A percentile compares a stretch with the other conserved stretches of the same genome.
Conservation (phyloP, 2,329 filamentous ascomycete genomes). For the Metarhizium brunneum region DNA sequence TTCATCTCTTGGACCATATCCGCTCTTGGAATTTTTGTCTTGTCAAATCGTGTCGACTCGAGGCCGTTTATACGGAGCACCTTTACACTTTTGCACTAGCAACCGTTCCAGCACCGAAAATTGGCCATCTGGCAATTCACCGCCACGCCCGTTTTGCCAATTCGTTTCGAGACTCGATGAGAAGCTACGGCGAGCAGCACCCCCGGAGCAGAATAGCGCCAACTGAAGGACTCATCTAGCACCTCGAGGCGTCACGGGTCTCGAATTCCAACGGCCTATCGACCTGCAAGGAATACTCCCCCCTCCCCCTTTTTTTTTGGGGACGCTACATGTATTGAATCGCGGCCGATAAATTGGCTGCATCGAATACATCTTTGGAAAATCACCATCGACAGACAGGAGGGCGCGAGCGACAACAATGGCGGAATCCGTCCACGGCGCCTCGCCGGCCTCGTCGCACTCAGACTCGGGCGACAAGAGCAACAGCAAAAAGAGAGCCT, state of each 20-base stretch:
- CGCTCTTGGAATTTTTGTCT: too few species aligned
- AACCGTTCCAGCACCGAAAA: too few species aligned
- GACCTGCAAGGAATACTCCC: background rate
- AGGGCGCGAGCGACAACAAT: conserved; percentile 1
- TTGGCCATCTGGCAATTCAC: too few species aligned
- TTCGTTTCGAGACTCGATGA: conserved; percentile 1
- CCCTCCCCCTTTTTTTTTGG: too few species aligned
- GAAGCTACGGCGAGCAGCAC: background rate
- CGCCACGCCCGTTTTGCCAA: too few species aligned
- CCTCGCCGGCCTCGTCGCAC: conserved; percentile 20
- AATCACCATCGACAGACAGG: background rate
- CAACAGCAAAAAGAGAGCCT: conserved; percentile 21
- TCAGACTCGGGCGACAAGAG: conserved; percentile 16
- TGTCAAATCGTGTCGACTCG: too few species aligned
- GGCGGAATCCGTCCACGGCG: conserved; percentile 16
- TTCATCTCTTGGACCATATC: background rate
- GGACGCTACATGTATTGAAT: too few species aligned
- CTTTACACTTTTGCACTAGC: too few species aligned
- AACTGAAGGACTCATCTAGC: background rate
- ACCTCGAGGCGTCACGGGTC: too few species aligned
- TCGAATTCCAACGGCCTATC: too few species aligned
- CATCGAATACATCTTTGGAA: background rate
- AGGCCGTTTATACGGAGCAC: too few species aligned
- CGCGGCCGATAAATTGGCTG: too few species aligned
- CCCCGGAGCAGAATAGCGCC: conserved; percentile 3